Evolutionary conservation across 352 stramenopile genomes (phyloP).

Genomic region (Pythium folliculosum): DNA sequence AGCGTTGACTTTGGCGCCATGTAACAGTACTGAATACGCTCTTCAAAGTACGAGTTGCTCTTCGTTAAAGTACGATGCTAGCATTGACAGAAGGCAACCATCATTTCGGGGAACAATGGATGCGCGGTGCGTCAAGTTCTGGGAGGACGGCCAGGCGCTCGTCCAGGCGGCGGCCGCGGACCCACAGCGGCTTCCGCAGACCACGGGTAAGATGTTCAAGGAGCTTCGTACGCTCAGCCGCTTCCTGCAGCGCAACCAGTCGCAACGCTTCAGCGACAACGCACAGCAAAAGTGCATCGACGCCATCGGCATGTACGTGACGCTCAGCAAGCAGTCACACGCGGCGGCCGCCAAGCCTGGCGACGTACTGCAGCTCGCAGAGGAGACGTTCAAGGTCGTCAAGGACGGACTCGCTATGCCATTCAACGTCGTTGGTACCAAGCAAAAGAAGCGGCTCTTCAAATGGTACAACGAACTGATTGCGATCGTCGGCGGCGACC

Average conservation of each 20-base stretch:
- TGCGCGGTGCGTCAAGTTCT: constrained; percentile 73
- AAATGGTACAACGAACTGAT: constrained; percentile 89
- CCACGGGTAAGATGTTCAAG: constrained; percentile 61
- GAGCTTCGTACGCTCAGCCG: constrained; percentile 74
- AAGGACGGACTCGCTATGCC: constrained; percentile 85
- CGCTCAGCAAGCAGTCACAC: constrained; percentile 49
- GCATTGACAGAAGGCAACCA: too few relatives aligned
- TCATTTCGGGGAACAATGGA: constrained; percentile 40
- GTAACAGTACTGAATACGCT: neutral
- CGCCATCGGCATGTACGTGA: constrained; percentile 66
- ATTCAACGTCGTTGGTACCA: constrained; percentile 77
- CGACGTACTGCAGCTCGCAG: constrained; percentile 41
- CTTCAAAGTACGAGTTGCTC: constrained; percentile 12
- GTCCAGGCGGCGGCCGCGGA: constrained; percentile 33
- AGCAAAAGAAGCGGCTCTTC: constrained; percentile 80
- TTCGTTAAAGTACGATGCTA: neutral
- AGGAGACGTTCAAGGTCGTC: constrained; percentile 66
- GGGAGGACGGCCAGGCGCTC: constrained; percentile 69
- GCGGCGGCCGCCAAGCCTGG: constrained; percentile 9
- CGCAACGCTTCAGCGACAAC: constrained; percentile 72
- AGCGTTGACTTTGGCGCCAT: constrained; percentile 7
- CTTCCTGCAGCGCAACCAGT: constrained; percentile 81
- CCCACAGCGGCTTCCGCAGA: constrained; percentile 31
- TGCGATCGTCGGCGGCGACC: constrained; percentile 47
- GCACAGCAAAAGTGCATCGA: constrained; percentile 82